Evolutionary conservation across 2,329 filamentous ascomycete species (phyloP).

Genomic region (Colletotrichum destructivum): DNA sequence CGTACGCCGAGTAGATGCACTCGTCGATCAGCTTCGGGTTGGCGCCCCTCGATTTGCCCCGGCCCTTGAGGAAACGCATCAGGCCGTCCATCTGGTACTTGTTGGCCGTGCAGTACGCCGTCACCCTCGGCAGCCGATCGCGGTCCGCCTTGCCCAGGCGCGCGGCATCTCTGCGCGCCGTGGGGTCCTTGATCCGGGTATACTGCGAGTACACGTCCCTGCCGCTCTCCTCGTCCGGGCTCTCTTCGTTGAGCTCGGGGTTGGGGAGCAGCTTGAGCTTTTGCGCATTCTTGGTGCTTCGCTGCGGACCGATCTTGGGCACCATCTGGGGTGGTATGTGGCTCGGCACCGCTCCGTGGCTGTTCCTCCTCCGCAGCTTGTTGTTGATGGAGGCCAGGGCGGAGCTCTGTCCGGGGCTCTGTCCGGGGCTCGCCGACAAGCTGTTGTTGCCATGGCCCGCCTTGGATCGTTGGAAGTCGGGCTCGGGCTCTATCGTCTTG

Average conservation of each 20-base stretch:
- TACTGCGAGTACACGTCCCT: slow-evolving; percentile 98
- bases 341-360: slow-evolving; percentile 71
- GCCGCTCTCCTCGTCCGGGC: slow-evolving; percentile 88
- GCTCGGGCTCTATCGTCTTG: slow-evolving; percentile 71
- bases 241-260: slow-evolving; percentile 84
- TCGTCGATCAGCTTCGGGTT: slow-evolving; percentile 96
- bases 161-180: slow-evolving; percentile 91
- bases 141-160: slow-evolving; percentile 94
- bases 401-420: slow-evolving; percentile 55
- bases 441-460: slow-evolving; percentile 50
- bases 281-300: slow-evolving; percentile 95
- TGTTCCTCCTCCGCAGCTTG: slow-evolving; percentile 89
- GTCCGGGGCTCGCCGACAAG: slow-evolving; percentile 52
- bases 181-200: slow-evolving; percentile 97
- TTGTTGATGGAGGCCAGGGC: slow-evolving; percentile 86
- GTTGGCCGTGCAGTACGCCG: slow-evolving; percentile 95
- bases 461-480: slow-evolving; percentile 48
- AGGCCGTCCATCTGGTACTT: slow-evolving; percentile 91
- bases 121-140: slow-evolving; percentile 88
- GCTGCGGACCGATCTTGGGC: slow-evolving; percentile 90
- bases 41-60: slow-evolving; percentile 81
- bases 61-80: slow-evolving; percentile 91
- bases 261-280: slow-evolving; percentile 98
- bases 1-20: slow-evolving; percentile 96
- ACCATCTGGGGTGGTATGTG: slow-evolving; percentile 54